These are phyloP conservation scores for Dothistroma pini DNA, from an alignment of 2,329 filamentous ascomycete species.

Conservation along the genomic window DNA sequence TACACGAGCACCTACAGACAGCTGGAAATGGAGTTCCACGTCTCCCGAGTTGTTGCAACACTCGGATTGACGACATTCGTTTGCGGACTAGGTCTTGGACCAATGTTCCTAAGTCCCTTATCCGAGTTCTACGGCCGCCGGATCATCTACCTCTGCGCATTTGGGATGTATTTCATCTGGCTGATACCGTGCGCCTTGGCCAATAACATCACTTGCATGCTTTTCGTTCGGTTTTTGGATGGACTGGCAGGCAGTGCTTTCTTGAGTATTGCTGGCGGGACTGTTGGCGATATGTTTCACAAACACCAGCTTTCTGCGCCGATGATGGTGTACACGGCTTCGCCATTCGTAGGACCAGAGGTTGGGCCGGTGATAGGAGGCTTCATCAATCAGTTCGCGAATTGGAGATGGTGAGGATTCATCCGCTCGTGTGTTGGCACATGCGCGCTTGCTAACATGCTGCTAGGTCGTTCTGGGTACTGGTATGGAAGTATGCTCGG, in stretches of 20 bases:
- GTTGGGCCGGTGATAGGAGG: conserved; percentile 63
- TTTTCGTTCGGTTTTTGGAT: conserved; percentile 73
- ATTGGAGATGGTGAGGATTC: conserved; percentile 59
- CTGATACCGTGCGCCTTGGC: conserved; percentile 65
- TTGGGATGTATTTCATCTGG: conserved; percentile 59
- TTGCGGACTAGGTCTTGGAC: conserved; percentile 54
- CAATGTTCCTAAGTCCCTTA: conserved; percentile 58
- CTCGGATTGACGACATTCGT: conserved; percentile 76
- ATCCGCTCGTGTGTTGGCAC: background rate
- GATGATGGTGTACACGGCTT: conserved; percentile 71
- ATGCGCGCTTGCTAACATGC: background rate
- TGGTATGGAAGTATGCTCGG: conserved; percentile 39
- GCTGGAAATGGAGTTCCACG: conserved; percentile 69
- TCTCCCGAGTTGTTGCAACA: conserved; percentile 68
- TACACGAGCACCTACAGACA: conserved; percentile 76
- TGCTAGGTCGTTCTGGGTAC: conserved; percentile 67
- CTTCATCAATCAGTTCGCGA: conserved; percentile 72
- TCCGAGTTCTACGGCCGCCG: conserved; percentile 65
- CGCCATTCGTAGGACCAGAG: conserved; percentile 56
- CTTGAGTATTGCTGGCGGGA: conserved; percentile 71
- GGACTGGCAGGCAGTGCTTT: conserved; percentile 64
- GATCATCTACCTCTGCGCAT: conserved; percentile 64
- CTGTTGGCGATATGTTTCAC: conserved; percentile 71
- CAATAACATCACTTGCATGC: conserved; percentile 63
- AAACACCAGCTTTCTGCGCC: conserved; percentile 67